Percentiles rank a stretch among this genome's conserved stretches.
Conservation (phyloP, 768 basidiomycete species). For the Boletus tomentosulus region DNA sequence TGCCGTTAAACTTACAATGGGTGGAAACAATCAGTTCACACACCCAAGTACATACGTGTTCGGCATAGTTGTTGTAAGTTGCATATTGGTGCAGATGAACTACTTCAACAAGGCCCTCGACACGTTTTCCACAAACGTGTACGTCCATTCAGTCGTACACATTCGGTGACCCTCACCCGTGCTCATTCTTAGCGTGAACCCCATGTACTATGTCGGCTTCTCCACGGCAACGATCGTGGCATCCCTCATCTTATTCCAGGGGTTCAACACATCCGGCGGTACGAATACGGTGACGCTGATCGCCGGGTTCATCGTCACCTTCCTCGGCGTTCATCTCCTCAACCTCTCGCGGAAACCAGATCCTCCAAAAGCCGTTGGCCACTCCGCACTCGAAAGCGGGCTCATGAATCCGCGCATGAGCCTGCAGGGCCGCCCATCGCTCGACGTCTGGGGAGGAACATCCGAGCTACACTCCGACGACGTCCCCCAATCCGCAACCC, state of each 20-base stretch:
- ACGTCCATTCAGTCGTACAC: slow-evolving; percentile 31
- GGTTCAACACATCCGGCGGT: slow-evolving; percentile 85
- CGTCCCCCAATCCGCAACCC: slow-evolving; percentile 33
- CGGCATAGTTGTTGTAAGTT: slow-evolving; percentile 71
- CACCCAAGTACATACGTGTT: slow-evolving; percentile 97
- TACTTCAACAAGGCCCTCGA: slow-evolving; percentile 99
- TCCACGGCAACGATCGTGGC: slow-evolving; percentile 90
- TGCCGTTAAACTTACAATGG: slow-evolving; percentile 89
- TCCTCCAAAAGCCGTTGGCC: slow-evolving; percentile 39
- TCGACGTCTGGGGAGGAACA: slow-evolving; percentile 65
- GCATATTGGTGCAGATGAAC: slow-evolving; percentile 91
- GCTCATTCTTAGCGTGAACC: slow-evolving; percentile 69
- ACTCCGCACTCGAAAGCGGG: slow-evolving; percentile 58
- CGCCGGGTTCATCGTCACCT: slow-evolving; percentile 87
- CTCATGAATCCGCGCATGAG: slow-evolving; percentile 77
- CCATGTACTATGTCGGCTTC: slow-evolving; percentile 97
- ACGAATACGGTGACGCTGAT: slow-evolving; percentile 84
- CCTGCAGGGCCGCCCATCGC: slow-evolving; percentile 73
- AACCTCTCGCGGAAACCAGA: slow-evolving; percentile 69
- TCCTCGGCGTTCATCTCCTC: slow-evolving; percentile 94
- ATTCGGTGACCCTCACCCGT: neutral
- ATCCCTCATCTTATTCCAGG: slow-evolving; percentile 94
- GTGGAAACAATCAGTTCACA: slow-evolving; percentile 92
- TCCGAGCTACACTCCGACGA: slow-evolving; percentile 30
- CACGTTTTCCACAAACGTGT: slow-evolving; percentile 97